Base-by-base conservation (phyloP, 2,329 filamentous ascomycete genomes). In the Cladophialophora chaetospira region DNA sequence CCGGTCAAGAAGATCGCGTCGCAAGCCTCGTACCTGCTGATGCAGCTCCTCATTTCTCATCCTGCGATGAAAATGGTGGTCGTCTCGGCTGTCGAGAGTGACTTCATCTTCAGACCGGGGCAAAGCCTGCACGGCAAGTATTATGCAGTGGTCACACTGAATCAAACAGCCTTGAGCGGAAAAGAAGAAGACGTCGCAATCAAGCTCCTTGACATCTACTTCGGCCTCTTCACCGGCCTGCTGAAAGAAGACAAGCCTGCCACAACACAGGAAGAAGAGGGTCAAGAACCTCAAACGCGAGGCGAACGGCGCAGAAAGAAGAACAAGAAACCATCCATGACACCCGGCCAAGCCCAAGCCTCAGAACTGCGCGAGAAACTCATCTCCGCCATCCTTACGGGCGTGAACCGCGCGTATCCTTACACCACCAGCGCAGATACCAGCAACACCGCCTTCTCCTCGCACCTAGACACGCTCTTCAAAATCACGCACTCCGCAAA, bases 401-500 rank as follows among this genome's bases (percentile, higher is more conserved):
- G 94, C 65, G 91, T 99, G 63, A 99, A 99, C 73, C 89, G 94
- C 65, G 92, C 94, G 6, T 92, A 96, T 66, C 94, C 95, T 1
- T 99, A 97, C 72, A 88, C 91, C 9, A 87, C 88, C 63, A 85
- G 88, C 1, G 89, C 94, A 68, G 86, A 89, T 65, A 83, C 85
- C 40, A 85, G 84, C 80, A 51, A 21, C 25, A 23, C 23, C 17
- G 48, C 48, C 4, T 91, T 97, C 63, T 89, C 95, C 68, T 86
- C 87, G 57, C 93, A 99, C 69, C 83, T 99, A 55, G 88, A 97
- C 70, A 97, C 93, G 2, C 82, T 99, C 23, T 99, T 97, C 81
- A 87, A 86, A 67, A 94, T 99, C 67, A 96, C 94, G 0, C 94
- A 99, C 74, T 97, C 93, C 0, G 91, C 93, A 55, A 99, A 99